Conservation (phyloP, 768 basidiomycete species). For the Lanmaoa rubissima region DNA sequence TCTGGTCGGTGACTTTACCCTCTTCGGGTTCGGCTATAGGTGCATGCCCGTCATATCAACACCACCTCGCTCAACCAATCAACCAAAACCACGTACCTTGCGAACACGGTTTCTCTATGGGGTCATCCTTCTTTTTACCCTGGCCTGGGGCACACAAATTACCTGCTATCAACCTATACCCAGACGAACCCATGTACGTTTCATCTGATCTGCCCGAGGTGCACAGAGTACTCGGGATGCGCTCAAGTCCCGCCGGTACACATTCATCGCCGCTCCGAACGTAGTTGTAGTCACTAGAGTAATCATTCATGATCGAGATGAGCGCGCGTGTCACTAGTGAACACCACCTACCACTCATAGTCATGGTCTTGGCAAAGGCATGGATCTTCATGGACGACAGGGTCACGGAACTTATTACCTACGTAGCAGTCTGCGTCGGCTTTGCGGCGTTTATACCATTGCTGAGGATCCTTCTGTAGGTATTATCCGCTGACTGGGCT, state of each 20-base stretch:
- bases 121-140: conserved; percentile 68
- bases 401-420: conserved; percentile 85
- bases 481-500: background rate
- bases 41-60: background rate
- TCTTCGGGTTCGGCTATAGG: conserved; percentile 70
- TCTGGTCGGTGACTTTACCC: conserved; percentile 75
- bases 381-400: conserved; percentile 75
- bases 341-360: conserved; percentile 80
- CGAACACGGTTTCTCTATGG: conserved; percentile 72
- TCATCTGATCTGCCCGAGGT: conserved; percentile 45
- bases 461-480: conserved; percentile 43
- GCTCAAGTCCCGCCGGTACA: conserved; percentile 84
- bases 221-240: conserved; percentile 77
- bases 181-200: conserved; percentile 84
- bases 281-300: conserved; percentile 82
- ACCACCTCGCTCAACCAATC: background rate
- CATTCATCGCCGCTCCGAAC: conserved; percentile 73
- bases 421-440: conserved; percentile 83
- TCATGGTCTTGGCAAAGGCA: conserved; percentile 86
- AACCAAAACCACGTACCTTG: conserved; percentile 45
- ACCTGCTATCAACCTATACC: conserved; percentile 89
- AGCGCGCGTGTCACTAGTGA: background rate
- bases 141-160: conserved; percentile 69
- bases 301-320: background rate
- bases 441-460: conserved; percentile 92